Conservation (phyloP, 495 filamentous ascomycete genomes). For the Evernia prunastri region DNA sequence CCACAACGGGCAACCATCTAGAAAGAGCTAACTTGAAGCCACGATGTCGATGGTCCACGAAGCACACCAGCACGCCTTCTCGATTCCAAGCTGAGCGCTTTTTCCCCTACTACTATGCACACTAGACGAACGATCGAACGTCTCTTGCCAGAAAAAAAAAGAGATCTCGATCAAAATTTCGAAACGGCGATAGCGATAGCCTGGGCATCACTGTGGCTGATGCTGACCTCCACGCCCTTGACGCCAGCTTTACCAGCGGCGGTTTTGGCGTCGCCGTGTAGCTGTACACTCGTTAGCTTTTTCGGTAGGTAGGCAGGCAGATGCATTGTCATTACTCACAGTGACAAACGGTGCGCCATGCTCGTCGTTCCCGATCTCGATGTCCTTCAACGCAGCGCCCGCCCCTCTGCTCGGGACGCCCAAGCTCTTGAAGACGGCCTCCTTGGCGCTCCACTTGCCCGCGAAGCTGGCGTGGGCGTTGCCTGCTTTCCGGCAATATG, state of each 20-base stretch:
- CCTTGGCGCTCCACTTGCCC: slow-evolving; percentile 93
- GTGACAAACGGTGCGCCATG: slow-evolving; percentile 76
- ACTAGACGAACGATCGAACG: not conserved
- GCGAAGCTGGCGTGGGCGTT: slow-evolving; percentile 79
- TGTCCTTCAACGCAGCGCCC: slow-evolving; percentile 85
- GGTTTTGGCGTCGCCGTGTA: slow-evolving; percentile 73
- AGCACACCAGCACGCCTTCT: not conserved
- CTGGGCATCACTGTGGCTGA: slow-evolving; percentile 88
- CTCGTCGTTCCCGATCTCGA: slow-evolving; percentile 78
- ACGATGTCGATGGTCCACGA: not conserved
- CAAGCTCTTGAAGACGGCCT: slow-evolving; percentile 97
- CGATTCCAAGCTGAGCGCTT: not conserved
- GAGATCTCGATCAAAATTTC: slow-evolving; percentile 44
- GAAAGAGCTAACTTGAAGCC: not conserved
- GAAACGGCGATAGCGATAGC: slow-evolving; percentile 88
- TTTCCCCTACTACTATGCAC: not conserved
- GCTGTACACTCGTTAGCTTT: slow-evolving; percentile 49
- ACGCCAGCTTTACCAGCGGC: slow-evolving; percentile 79
- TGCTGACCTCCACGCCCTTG: slow-evolving; percentile 82
- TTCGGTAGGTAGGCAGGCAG: not conserved
- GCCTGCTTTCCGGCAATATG: slow-evolving; percentile 75
- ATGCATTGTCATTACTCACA: slow-evolving; percentile 54
- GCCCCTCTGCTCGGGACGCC: slow-evolving; percentile 80
- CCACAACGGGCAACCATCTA: not conserved
- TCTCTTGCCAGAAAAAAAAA: not conserved